Base-by-base conservation (phyloP, 2,329 filamentous ascomycete species). In the Fusarium verrucosum region DNA sequence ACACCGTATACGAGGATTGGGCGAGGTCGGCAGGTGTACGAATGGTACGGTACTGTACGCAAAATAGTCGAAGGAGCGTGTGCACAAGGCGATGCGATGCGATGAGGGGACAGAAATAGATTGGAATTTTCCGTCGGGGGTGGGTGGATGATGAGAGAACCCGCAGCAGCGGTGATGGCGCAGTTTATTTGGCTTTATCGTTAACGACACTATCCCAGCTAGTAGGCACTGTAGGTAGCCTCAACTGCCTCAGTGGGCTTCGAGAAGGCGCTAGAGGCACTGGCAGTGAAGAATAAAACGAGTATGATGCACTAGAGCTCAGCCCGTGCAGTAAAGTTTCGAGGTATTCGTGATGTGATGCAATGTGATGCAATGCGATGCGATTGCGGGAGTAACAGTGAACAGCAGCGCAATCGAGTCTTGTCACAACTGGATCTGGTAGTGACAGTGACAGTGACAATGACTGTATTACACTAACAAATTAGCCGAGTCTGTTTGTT, bases 351-450 rank as follows among this genome's bases (percentile, higher is more conserved):
- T 32, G 28, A 38, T 50, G 53, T 45, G 30, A 51, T 56, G 45
- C 23, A 30, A 55, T 26, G 26, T 7, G 10, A 41, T 28, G 50
- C 22, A 14, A 50, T 50, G 58, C 44, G 25, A 59, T 49, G 44
- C 59, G 47, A 52, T 56, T 40, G 50, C 55, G 61, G 61, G 45
- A 65, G 62, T 38, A 57, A 65, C 56, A 42, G 25, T 43, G 45
- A 46, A 44, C 51, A 58, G 45, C 41, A 62, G 53, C 50, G 49
- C 55, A 58, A 52, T 58, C 49, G 55, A 50, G 49, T 45, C 25
- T 42, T 37, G 46, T 41, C 28, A 42, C 35, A 38, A 49, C 56
- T 47, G 38, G 53, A 65, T 56, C 23, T 55, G 55, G n/a, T n/a
- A 65, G 26, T 57, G 41, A 60, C 47, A 65, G 20, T 45, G 43